Percentiles rank a stretch among this genome's conserved stretches.
phyloP scores from a whole-genome alignment of 257 asterid species.

The Eustoma russellianum region DNA sequence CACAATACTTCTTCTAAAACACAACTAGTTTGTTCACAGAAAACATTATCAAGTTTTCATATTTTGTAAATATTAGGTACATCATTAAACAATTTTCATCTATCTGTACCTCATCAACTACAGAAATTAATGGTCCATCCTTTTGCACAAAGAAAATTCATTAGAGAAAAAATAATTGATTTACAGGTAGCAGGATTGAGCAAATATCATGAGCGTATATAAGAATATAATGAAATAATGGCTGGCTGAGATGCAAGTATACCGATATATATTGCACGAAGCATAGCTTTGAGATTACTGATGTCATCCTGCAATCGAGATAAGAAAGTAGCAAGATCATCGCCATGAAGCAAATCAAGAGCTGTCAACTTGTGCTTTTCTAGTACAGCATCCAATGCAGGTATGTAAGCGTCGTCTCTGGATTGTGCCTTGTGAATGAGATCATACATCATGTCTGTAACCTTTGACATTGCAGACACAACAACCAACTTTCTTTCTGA shows the following conservation, averaged over 20 bases:
- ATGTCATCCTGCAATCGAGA: slow-evolving; percentile 61
- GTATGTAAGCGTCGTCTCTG: slow-evolving; percentile 57
- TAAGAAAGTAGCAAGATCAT: slow-evolving; percentile 53
- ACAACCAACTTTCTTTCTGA: slow-evolving; percentile 78
- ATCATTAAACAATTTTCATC: no score
- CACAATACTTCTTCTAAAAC: no score
- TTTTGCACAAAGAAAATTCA: no score
- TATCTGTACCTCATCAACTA: no score
- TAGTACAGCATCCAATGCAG: slow-evolving; percentile 62
- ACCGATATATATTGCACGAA: slow-evolving; percentile 91
- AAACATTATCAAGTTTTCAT: no score
- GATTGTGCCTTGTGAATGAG: slow-evolving; percentile 77
- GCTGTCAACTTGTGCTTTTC: slow-evolving; percentile 84
- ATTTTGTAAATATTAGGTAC: no score
- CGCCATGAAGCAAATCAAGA: slow-evolving; percentile 68
- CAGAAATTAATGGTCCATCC: no score
- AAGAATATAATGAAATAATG: background rate
- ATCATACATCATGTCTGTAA: slow-evolving; percentile 95
- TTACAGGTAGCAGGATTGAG: background rate
- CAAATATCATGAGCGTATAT: background rate
- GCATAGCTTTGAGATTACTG: slow-evolving; percentile 81
- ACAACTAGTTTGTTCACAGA: no score
- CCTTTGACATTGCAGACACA: slow-evolving; percentile 97
- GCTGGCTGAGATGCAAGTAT: slow-evolving; percentile 6
- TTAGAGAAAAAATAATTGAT: background rate